phyloP scores from a whole-genome alignment of 805 yeast genomes.

The Ogataea glucozyma region DNA sequence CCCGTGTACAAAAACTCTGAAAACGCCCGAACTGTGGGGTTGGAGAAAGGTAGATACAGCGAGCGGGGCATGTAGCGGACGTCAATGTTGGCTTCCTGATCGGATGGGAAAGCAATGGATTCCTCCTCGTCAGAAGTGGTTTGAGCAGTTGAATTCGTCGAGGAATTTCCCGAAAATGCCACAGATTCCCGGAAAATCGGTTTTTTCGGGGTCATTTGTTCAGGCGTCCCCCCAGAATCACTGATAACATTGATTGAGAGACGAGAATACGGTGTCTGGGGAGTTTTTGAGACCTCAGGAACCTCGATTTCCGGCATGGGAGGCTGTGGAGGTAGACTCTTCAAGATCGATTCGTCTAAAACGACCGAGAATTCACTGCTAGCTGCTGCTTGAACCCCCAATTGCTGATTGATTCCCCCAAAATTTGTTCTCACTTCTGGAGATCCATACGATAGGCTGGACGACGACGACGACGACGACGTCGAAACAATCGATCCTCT shows the following conservation, averaged over 20 bases:
- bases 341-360: conserved; percentile 10
- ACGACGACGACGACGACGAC: conserved; percentile 24
- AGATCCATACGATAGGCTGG: conserved; percentile 8
- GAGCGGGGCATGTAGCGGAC: conserved; percentile 68
- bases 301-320: conserved; percentile 46
- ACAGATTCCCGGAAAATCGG: too few relatives aligned
- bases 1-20: conserved; percentile 78
- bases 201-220: too few relatives aligned
- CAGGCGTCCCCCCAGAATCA: too few relatives aligned
- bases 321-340: conserved; percentile 51
- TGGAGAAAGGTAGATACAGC: conserved; percentile 66
- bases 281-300: conserved; percentile 3
- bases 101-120: conserved; percentile 18
- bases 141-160: too few relatives aligned
- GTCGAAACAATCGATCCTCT: conserved; percentile 20
- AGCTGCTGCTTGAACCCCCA: background rate
- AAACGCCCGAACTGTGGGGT: conserved; percentile 61
- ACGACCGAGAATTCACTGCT: background rate
- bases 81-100: conserved; percentile 41
- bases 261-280: background rate
- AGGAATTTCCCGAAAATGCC: too few relatives aligned
- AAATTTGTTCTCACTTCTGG: background rate
- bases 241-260: conserved; percentile 27
- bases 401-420: background rate
- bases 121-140: conserved; percentile 6